A percentile compares a stretch with the other conserved stretches of the same genome.
phyloP scores from a whole-genome alignment of 78 protist species.

The Dictyostelium brefeldianum region DNA sequence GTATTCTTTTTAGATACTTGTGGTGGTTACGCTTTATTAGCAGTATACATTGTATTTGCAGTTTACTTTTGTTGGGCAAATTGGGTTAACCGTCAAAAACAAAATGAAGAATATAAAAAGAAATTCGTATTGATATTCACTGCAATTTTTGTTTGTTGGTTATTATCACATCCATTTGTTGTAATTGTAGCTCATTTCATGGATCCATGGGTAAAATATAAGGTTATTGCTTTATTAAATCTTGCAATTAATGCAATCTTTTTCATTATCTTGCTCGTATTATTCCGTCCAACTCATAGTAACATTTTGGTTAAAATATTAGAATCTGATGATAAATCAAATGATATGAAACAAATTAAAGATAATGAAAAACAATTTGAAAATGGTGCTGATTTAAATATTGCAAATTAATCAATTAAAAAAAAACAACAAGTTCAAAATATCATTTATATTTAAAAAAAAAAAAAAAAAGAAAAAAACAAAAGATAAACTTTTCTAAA shows the following conservation, averaged over 20 bases:
- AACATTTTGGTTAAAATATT: constrained; percentile 36
- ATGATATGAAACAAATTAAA: constrained; percentile 10
- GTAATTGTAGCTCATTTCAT: constrained; percentile 50
- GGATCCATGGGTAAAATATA: constrained; percentile 59
- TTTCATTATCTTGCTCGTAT: background rate
- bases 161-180: constrained; percentile 33
- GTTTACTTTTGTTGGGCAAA: constrained; percentile 13
- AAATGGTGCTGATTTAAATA: constrained; percentile 1
- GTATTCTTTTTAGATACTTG: constrained; percentile 36
- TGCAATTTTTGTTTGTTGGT: constrained; percentile 25
- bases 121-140: constrained; percentile 33
- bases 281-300: constrained; percentile 32
- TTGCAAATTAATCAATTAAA: background rate
- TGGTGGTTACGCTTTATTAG: constrained; percentile 53
- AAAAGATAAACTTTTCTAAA: too few species aligned
- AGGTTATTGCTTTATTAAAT: constrained; percentile 28
- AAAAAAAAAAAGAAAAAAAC: too few species aligned
- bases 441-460: too few species aligned
- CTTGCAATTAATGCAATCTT: constrained; percentile 29
- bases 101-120: constrained; percentile 46
- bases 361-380: background rate
- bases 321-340: constrained; percentile 16
- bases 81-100: constrained; percentile 1
- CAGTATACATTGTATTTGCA: constrained; percentile 16
- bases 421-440: too few species aligned